Evolutionary conservation across 352 stramenopile genomes (phyloP).

Genomic region (Elongisporangium anandrum): DNA sequence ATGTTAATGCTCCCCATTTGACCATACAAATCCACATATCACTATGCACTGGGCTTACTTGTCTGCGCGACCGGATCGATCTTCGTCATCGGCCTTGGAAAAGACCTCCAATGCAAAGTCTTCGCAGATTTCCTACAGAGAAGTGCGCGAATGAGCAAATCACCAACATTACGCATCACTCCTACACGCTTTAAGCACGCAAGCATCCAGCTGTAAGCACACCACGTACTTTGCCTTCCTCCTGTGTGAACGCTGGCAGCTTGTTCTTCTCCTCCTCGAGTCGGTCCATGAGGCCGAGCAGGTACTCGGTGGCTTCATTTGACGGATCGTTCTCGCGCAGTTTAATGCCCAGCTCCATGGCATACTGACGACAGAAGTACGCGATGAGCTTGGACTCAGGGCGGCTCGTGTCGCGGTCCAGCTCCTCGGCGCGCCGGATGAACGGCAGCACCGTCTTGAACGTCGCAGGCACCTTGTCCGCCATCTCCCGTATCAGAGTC

Average conservation of each 20-base stretch:
- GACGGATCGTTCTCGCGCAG: slow-evolving; percentile 75
- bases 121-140: slow-evolving; percentile 67
- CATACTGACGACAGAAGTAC: slow-evolving; percentile 91
- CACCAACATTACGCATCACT: background rate
- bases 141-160: slow-evolving; percentile 1
- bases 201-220: background rate
- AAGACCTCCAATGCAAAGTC: slow-evolving; percentile 93
- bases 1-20: background rate
- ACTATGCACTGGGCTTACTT: slow-evolving; percentile 50
- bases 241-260: slow-evolving; percentile 86
- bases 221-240: slow-evolving; percentile 85
- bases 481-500: slow-evolving; percentile 22
- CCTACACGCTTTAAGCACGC: background rate
- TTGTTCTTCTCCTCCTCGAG: slow-evolving; percentile 91
- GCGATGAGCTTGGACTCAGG: slow-evolving; percentile 93
- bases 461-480: slow-evolving; percentile 85
- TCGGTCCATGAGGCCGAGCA: slow-evolving; percentile 87
- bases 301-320: slow-evolving; percentile 81
- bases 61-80: slow-evolving; percentile 84
- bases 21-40: background rate
- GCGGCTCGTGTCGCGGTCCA: slow-evolving; percentile 88
- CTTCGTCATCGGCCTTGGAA: slow-evolving; percentile 92
- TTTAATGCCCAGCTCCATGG: slow-evolving; percentile 87
- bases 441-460: slow-evolving; percentile 94
- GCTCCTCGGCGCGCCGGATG: slow-evolving; percentile 92